Conservation (phyloP, 306 rosid species). For the Mimosa bimucronata region DNA sequence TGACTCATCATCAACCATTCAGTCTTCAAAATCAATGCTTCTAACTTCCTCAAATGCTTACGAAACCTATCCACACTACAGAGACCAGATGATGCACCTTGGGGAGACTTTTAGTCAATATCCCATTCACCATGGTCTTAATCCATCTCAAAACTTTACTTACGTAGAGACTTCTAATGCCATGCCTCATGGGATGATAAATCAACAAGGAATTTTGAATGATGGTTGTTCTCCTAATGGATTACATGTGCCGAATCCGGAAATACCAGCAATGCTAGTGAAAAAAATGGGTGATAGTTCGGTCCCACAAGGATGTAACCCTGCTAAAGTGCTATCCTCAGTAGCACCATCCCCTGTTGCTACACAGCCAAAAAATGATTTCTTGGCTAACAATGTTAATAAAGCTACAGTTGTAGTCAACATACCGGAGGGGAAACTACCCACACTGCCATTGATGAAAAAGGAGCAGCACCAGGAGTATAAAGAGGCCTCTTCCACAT, state of each 20-base stretch:
- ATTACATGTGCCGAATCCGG: constrained; percentile 39
- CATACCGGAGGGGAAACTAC: constrained; percentile 37
- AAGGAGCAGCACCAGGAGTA: constrained; percentile 45
- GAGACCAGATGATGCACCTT: constrained; percentile 43
- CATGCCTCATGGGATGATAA: constrained; percentile 40
- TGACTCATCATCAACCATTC: constrained; percentile 39
- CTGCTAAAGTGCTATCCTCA: constrained; percentile 34
- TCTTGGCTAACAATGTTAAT: constrained; percentile 31
- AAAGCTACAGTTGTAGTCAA: constrained; percentile 39
- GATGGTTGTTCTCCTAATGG: constrained; percentile 42
- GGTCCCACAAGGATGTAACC: constrained; percentile 44
- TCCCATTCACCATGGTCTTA: constrained; percentile 44
- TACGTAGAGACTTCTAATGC: constrained; percentile 36
- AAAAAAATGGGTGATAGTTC: constrained; percentile 46
- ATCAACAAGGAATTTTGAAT: constrained; percentile 44
- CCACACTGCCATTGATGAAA: constrained; percentile 40
- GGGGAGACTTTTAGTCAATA: constrained; percentile 48
- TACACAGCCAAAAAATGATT: constrained; percentile 41
- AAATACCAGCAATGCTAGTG: constrained; percentile 40
- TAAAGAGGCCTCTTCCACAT: constrained; percentile 41
- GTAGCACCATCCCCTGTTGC: constrained; percentile 37
- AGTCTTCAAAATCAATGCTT: constrained; percentile 44
- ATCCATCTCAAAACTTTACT: constrained; percentile 40
- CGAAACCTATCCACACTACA: constrained; percentile 45
- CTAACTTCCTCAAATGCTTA: constrained; percentile 48